These are phyloP conservation scores for Rhodotorula mucilaginosa DNA, from an alignment of 1,284 basidiomycete genomes.

Conservation along the genomic window DNA sequence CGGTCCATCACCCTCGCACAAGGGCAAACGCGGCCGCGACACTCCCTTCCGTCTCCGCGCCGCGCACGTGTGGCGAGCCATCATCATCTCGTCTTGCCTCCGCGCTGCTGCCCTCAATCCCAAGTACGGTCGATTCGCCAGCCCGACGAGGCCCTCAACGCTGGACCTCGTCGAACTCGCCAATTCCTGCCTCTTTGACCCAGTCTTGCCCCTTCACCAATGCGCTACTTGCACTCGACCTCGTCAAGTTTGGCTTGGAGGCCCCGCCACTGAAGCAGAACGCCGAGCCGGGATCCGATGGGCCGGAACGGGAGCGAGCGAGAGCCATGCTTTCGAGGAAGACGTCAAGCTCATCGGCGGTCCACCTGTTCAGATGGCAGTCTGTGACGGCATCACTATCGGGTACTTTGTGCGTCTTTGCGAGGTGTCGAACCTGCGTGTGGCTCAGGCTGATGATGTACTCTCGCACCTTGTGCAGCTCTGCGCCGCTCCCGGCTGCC, in stretches of 20 bases:
- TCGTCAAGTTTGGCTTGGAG: background rate
- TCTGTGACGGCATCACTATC: conserved; percentile 28
- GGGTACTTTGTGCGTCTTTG: conserved; percentile 18
- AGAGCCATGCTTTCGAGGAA: background rate
- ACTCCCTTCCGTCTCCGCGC: background rate
- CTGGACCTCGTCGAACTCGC: conserved; percentile 19
- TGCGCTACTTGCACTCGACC: conserved; percentile 11
- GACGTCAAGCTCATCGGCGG: background rate
- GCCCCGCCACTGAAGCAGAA: conserved; percentile 6
- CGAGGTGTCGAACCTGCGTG: no score
- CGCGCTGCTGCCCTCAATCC: background rate
- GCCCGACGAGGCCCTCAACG: background rate
- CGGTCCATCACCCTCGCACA: background rate
- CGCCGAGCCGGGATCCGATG: conserved; percentile 6
- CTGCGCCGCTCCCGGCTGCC: conserved; percentile 25
- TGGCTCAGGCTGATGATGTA: no score
- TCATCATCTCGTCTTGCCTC: conserved; percentile 18
- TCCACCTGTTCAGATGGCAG: conserved; percentile 19
- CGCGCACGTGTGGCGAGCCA: conserved; percentile 15
- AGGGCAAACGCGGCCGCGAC: background rate
- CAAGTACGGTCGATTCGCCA: background rate
- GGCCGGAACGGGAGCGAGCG: background rate
- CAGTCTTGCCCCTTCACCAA: conserved; percentile 1
- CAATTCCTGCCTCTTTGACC: conserved; percentile 10
- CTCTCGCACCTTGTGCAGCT: background rate